Percentiles rank a stretch among this genome's conserved stretches.
These are phyloP conservation scores for Pleurotus ostreatus DNA, from an alignment of 768 basidiomycete species.

Conservation along the genomic window DNA sequence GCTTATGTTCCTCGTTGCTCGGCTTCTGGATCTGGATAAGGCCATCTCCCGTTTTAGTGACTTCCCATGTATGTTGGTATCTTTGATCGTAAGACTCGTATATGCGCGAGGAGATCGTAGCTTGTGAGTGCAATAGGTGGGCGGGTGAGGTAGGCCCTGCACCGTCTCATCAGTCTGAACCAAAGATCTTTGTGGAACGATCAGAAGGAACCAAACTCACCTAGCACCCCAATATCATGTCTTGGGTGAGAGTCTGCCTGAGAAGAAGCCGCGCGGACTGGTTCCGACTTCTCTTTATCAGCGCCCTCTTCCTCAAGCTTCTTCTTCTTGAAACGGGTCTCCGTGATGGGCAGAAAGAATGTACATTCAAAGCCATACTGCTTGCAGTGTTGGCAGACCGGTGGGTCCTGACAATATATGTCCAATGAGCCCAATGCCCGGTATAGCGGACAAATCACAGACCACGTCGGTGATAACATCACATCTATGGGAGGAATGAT, in stretches of 20 bases:
- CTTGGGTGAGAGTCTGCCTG: slow-evolving; percentile 40
- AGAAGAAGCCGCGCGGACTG: slow-evolving; percentile 34
- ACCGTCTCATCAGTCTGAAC: slow-evolving; percentile 37
- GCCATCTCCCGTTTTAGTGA: slow-evolving; percentile 81
- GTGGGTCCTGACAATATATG: slow-evolving; percentile 45
- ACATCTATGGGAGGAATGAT: slow-evolving; percentile 45
- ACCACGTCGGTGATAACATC: slow-evolving; percentile 74
- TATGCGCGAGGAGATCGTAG: slow-evolving; percentile 76
- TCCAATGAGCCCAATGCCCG: background rate
- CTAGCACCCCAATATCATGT: slow-evolving; percentile 61
- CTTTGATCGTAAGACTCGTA: slow-evolving; percentile 87
- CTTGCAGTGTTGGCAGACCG: slow-evolving; percentile 91
- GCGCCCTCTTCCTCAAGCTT: slow-evolving; percentile 66
- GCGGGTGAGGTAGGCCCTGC: slow-evolving; percentile 84
- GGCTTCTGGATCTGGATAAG: slow-evolving; percentile 79
- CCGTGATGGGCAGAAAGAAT: slow-evolving; percentile 96
- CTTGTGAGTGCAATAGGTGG: slow-evolving; percentile 88
- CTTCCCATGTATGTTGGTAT: slow-evolving; percentile 85
- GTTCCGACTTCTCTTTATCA: slow-evolving; percentile 36
- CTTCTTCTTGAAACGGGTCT: slow-evolving; percentile 98
- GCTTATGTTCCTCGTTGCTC: slow-evolving; percentile 48
- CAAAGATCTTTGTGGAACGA: slow-evolving; percentile 9
- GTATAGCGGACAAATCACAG: slow-evolving; percentile 4
- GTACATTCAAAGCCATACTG: slow-evolving; percentile 93
- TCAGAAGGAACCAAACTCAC: slow-evolving; percentile 30